These are phyloP conservation scores for Zygosaccharomyces pseudorouxii DNA, from an alignment of 805 yeast genomes.

Conservation along the genomic window DNA sequence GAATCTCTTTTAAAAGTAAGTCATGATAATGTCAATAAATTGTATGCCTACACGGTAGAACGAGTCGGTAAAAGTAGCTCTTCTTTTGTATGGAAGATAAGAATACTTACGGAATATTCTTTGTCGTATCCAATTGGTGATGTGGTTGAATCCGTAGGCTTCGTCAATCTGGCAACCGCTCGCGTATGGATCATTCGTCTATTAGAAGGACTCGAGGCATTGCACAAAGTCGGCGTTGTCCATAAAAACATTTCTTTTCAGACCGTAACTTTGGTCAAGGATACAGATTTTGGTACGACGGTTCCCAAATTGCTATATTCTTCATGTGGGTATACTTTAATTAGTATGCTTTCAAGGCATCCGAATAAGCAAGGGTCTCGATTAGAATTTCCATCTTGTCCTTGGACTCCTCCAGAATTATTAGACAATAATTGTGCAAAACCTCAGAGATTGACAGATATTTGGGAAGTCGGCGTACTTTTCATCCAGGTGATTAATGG, in stretches of 20 bases:
- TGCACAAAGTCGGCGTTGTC: conserved; percentile 79
- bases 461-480: conserved; percentile 87
- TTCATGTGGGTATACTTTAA: conserved; percentile 50
- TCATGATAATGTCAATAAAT: conserved; percentile 61
- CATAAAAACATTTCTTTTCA: conserved; percentile 66
- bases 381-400: conserved; percentile 20
- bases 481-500: conserved; percentile 67
- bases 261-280: conserved; percentile 51
- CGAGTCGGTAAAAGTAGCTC: conserved; percentile 37
- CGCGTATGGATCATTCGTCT: conserved; percentile 86
- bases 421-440: conserved; percentile 35
- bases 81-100: conserved; percentile 57
- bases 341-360: conserved; percentile 38
- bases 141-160: conserved; percentile 60
- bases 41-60: conserved; percentile 73
- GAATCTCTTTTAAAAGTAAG: conserved; percentile 52
- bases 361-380: conserved; percentile 34
- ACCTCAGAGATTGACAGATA: conserved; percentile 78
- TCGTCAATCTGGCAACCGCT: conserved; percentile 67
- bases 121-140: conserved; percentile 57
- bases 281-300: conserved; percentile 49
- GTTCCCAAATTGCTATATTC: conserved; percentile 57
- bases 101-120: conserved; percentile 62
- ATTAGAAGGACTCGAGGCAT: conserved; percentile 74
- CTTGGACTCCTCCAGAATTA: conserved; percentile 83